Evolutionary conservation across 2,329 filamentous ascomycete genomes (phyloP), one percentile per base, ranked within the genome.

Genomic region (Alternaria triticimaculans): DNA sequence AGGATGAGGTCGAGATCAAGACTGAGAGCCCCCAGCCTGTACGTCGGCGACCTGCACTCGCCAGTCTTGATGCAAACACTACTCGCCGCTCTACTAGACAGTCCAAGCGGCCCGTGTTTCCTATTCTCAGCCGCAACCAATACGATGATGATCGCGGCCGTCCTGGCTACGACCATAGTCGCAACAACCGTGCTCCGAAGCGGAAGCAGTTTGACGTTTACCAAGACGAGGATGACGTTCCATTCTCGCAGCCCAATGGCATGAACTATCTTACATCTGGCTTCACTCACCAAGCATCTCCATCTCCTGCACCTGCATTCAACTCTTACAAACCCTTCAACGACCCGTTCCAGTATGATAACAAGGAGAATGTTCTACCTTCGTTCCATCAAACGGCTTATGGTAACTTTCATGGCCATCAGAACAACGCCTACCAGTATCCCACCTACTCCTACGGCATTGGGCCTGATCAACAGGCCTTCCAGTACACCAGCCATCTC

Each of bases 161-260:
- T 30, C 66, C 79, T 26, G 78, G 75, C 20, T 78, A 78, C 46
- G 73, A 70, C 6, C 77, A 78, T 54, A 69, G 64, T 11, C 58
- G 73, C 21, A 70, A 64, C 20, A 72, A 72, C 9, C 72, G 72
- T 60, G 77, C 64, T 58, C 57, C 70, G 3, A 76, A 80, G 70
- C 75, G 74, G 15, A 81, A 80, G 63, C 73, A 74, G 18, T 78
- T 84, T 44, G 77, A 80, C 43, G 80, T 84, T 55, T 82, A 81
- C 64, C 78, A 82, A 49, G 81, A 83, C 46, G 58, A 60, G 6
- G 72, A 76, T 14, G 72, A 76, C 6, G 62, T 72, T 23, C 60
- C 76, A 6, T 79, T 79, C 51, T 65, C 65, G 15, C 77, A 78
- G 51, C 76, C 79, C 30, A 72, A 72, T 6, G 65, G 56, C 30